These are phyloP conservation scores for Debaryomyces nepalensis DNA, from an alignment of 1,139 yeast genomes.

Conservation along the genomic window DNA sequence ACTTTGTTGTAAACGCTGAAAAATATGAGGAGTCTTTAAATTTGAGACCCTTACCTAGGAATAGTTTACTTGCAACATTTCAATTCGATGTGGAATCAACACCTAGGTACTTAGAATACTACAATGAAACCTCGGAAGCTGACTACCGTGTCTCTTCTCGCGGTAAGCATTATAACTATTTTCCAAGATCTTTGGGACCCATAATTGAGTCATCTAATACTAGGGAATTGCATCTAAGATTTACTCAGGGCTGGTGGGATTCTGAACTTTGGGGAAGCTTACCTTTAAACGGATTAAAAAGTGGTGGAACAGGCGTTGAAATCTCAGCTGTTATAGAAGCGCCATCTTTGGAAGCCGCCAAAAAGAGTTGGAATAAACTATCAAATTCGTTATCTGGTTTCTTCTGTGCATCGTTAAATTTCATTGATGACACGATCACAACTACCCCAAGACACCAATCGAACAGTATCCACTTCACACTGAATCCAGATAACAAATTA, in stretches of 20 bases:
- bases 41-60: slow-evolving; percentile 72
- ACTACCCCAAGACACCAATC: slow-evolving; percentile 60
- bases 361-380: slow-evolving; percentile 68
- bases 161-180: slow-evolving; percentile 63
- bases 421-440: slow-evolving; percentile 79
- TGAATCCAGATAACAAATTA: slow-evolving; percentile 40
- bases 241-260: slow-evolving; percentile 97
- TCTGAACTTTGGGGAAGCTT: slow-evolving; percentile 84
- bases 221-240: slow-evolving; percentile 78
- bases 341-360: slow-evolving; percentile 55
- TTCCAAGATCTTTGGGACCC: slow-evolving; percentile 85
- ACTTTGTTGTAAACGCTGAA: slow-evolving; percentile 4
- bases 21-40: slow-evolving; percentile 60
- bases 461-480: slow-evolving; percentile 19
- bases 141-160: slow-evolving; percentile 14
- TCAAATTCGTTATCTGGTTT: slow-evolving; percentile 84
- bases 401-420: slow-evolving; percentile 93
- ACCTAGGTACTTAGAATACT: slow-evolving; percentile 38
- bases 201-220: slow-evolving; percentile 69
- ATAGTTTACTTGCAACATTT: slow-evolving; percentile 69
- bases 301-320: slow-evolving; percentile 98
- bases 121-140: slow-evolving; percentile 23
- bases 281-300: slow-evolving; percentile 68
- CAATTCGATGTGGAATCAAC: slow-evolving; percentile 64
- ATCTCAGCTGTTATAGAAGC: slow-evolving; percentile 87